Conservation (phyloP, 2,329 filamentous ascomycete species). For the Nothopassalora personata region DNA sequence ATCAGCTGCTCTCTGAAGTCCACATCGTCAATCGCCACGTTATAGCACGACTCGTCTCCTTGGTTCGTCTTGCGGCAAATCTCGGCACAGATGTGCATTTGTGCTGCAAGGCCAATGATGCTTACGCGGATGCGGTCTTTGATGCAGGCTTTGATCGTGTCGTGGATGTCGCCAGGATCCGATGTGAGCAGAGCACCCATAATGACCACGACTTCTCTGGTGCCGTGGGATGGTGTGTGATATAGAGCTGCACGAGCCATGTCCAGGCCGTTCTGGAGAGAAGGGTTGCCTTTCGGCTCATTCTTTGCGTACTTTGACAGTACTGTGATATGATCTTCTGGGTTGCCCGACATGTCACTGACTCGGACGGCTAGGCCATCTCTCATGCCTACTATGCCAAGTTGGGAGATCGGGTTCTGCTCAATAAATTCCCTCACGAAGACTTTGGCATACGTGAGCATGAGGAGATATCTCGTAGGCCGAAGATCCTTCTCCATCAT, state of each 20-base stretch:
- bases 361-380: slow-evolving; percentile 83
- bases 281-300: slow-evolving; percentile 47
- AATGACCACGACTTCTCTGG: slow-evolving; percentile 83
- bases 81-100: slow-evolving; percentile 87
- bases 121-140: slow-evolving; percentile 79
- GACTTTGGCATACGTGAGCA: slow-evolving; percentile 73
- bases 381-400: slow-evolving; percentile 87
- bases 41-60: slow-evolving; percentile 70
- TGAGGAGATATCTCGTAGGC: slow-evolving; percentile 78
- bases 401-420: slow-evolving; percentile 95
- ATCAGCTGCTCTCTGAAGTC: slow-evolving; percentile 89
- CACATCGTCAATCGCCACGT: slow-evolving; percentile 77
- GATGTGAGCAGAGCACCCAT: slow-evolving; percentile 86
- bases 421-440: slow-evolving; percentile 96
- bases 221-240: slow-evolving; percentile 88
- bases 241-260: slow-evolving; percentile 91
- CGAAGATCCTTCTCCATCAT: slow-evolving; percentile 95
- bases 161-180: slow-evolving; percentile 92
- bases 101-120: slow-evolving; percentile 83
- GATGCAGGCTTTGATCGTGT: slow-evolving; percentile 74
- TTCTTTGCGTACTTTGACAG: slow-evolving; percentile 53
- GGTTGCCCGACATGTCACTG: slow-evolving; percentile 87
- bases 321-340: slow-evolving; percentile 76
- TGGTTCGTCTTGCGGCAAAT: slow-evolving; percentile 83
- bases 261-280: slow-evolving; percentile 87